These are phyloP conservation scores for Aureobasidium vineae DNA, from an alignment of 2,329 filamentous ascomycete genomes.

Conservation along the genomic window DNA sequence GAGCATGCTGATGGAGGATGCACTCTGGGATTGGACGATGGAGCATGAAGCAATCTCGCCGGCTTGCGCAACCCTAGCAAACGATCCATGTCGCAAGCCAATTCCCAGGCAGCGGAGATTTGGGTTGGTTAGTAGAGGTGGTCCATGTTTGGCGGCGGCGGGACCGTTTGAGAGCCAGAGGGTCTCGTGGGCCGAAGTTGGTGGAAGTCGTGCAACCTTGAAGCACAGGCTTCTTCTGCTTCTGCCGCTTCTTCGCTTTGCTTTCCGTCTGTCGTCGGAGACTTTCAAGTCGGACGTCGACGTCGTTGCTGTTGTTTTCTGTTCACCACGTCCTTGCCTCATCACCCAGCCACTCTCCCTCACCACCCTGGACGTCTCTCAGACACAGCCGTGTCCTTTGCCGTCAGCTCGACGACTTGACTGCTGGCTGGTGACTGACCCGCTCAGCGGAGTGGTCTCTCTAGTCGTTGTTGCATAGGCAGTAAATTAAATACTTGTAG, in stretches of 20 bases:
- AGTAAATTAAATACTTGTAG: slow-evolving; percentile 23
- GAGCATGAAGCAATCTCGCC: slow-evolving; percentile 6
- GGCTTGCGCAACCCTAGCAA: slow-evolving; percentile 24
- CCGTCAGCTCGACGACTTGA: not conserved
- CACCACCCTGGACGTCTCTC: not conserved
- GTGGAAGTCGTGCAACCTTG: slow-evolving; percentile 24
- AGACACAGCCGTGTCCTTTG: not conserved
- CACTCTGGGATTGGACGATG: not conserved
- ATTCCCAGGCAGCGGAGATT: slow-evolving; percentile 22
- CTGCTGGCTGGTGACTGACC: slow-evolving; percentile 22
- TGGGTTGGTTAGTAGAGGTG: slow-evolving; percentile 2
- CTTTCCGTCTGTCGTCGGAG: slow-evolving; percentile 23
- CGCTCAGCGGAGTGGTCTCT: slow-evolving; percentile 10
- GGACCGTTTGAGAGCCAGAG: slow-evolving; percentile 23
- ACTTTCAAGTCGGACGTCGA: slow-evolving; percentile 21
- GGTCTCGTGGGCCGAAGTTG: slow-evolving; percentile 21
- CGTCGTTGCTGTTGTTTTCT: slow-evolving; percentile 13
- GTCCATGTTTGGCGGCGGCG: slow-evolving; percentile 24
- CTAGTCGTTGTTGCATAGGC: slow-evolving; percentile 23
- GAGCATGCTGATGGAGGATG: not conserved
- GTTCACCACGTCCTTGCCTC: slow-evolving; percentile 9
- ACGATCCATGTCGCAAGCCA: slow-evolving; percentile 22
- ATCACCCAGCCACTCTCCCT: not conserved
- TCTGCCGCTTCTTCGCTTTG: slow-evolving; percentile 24
- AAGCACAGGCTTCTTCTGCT: slow-evolving; percentile 23